A percentile compares a stretch with the other conserved stretches of the same genome.
phyloP scores from a whole-genome alignment of 2,329 filamentous ascomycete genomes.

The Emergomyces orientalis region DNA sequence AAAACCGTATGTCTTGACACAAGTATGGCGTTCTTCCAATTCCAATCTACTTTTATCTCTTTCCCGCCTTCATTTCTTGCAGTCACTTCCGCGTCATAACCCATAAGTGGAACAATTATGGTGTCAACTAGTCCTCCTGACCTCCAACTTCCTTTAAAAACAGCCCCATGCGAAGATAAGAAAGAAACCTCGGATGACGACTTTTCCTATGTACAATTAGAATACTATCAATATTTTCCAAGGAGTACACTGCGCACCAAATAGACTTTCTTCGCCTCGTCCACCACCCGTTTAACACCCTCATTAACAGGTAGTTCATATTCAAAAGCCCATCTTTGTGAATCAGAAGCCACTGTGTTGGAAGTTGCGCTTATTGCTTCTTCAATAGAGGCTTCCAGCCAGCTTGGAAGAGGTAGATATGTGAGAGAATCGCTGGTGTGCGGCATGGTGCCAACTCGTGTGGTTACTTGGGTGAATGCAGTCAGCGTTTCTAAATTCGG shows the following conservation, averaged over 20 bases:
- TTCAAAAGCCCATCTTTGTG: slow-evolving; percentile 2
- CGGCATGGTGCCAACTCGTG: slow-evolving; percentile 4
- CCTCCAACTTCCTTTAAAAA: slow-evolving; percentile 10
- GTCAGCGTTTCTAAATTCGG: not conserved
- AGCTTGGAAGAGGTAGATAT: slow-evolving; percentile 10
- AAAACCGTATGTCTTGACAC: slow-evolving; percentile 7
- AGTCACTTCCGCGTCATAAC: slow-evolving; percentile 6
- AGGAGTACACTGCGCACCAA: slow-evolving; percentile 5
- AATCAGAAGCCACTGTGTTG: slow-evolving; percentile 6
- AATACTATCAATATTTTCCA: slow-evolving; percentile 1
- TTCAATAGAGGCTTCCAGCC: slow-evolving; percentile 6
- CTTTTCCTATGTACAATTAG: slow-evolving; percentile 7
- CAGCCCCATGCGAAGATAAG: slow-evolving; percentile 8
- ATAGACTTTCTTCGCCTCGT: slow-evolving; percentile 8
- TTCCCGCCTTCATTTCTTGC: slow-evolving; percentile 7
- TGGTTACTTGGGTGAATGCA: not conserved
- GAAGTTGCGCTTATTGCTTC: slow-evolving; percentile 7
- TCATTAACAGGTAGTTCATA: slow-evolving; percentile 10
- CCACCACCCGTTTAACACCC: slow-evolving; percentile 4
- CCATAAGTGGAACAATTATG: slow-evolving; percentile 10
- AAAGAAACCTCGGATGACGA: slow-evolving; percentile 2
- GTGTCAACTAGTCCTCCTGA: slow-evolving; percentile 6
- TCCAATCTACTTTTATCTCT: slow-evolving; percentile 9
- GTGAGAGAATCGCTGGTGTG: slow-evolving; percentile 5
- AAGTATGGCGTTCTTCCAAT: slow-evolving; percentile 10